phyloP scores from a whole-genome alignment of 2,329 filamentous ascomycete species.

The Graphiopsis chlorocephala region DNA sequence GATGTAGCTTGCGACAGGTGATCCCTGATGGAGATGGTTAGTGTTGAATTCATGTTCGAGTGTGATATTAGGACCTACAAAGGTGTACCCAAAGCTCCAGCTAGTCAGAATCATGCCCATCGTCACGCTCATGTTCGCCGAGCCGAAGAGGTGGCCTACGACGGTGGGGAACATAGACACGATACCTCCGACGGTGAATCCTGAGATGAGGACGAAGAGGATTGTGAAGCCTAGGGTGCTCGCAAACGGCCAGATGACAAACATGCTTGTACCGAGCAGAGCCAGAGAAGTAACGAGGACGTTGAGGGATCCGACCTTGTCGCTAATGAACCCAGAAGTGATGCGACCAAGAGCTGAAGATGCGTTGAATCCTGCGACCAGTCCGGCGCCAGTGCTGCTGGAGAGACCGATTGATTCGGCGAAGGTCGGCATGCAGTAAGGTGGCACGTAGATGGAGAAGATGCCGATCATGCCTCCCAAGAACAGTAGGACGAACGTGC shows the following conservation, averaged over 20 bases:
- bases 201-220: conserved; percentile 60
- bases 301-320: conserved; percentile 56
- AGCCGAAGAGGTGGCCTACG: conserved; percentile 59
- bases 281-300: conserved; percentile 52
- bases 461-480: conserved; percentile 55
- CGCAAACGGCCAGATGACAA: conserved; percentile 61
- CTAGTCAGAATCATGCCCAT: conserved; percentile 63
- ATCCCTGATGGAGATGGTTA: conserved; percentile 36
- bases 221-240: conserved; percentile 53
- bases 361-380: conserved; percentile 62
- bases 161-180: conserved; percentile 64
- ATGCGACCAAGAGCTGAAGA: conserved; percentile 59
- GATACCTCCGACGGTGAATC: conserved; percentile 60
- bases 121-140: conserved; percentile 42
- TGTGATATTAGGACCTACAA: conserved; percentile 39
- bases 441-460: conserved; percentile 60
- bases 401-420: conserved; percentile 54
- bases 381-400: conserved; percentile 32
- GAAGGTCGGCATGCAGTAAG: conserved; percentile 61
- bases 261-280: conserved; percentile 56
- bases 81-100: conserved; percentile 60
- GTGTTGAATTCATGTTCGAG: neutral
- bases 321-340: conserved; percentile 53
- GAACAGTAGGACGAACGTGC: conserved; percentile 54
- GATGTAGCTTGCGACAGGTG: conserved; percentile 60